A percentile compares a stretch with the other conserved stretches of the same genome.
Evolutionary conservation across 2,329 filamentous ascomycete species (phyloP).

Genomic region (Bipolaris oryzae): DNA sequence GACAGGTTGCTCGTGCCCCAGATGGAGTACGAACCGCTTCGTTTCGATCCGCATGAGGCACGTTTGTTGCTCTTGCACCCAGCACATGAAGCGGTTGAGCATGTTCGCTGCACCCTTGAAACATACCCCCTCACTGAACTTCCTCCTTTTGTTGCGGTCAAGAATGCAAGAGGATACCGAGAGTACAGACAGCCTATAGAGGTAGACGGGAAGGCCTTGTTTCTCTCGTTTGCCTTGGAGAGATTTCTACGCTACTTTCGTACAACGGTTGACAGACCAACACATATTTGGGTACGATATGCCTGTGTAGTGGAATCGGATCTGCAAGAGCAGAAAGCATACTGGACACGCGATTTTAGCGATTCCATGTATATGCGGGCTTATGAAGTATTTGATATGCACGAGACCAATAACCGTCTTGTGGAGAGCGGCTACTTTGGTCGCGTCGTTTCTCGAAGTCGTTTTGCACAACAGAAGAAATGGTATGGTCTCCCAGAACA

Average conservation of each 20-base stretch:
- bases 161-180: conserved; percentile 5
- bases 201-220: not conserved
- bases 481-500: not conserved
- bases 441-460: not conserved
- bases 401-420: conserved; percentile 7
- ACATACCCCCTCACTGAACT: not conserved
- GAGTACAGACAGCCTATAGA: not conserved
- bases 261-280: not conserved
- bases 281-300: conserved; percentile 1
- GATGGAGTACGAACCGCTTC: not conserved
- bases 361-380: conserved; percentile 9
- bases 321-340: not conserved
- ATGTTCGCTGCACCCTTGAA: not conserved
- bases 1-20: not conserved
- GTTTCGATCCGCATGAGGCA: conserved; percentile 1
- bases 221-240: not conserved
- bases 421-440: conserved; percentile 9
- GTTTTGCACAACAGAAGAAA: not conserved
- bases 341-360: conserved; percentile 15
- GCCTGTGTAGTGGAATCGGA: conserved; percentile 1
- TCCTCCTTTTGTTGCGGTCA: not conserved
- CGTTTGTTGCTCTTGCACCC: conserved; percentile 38
- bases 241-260: not conserved
- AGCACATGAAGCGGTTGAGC: not conserved
- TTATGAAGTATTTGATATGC: conserved; percentile 14